Base-by-base conservation (phyloP, 306 rosid genomes). In the Betula pendula region DNA sequence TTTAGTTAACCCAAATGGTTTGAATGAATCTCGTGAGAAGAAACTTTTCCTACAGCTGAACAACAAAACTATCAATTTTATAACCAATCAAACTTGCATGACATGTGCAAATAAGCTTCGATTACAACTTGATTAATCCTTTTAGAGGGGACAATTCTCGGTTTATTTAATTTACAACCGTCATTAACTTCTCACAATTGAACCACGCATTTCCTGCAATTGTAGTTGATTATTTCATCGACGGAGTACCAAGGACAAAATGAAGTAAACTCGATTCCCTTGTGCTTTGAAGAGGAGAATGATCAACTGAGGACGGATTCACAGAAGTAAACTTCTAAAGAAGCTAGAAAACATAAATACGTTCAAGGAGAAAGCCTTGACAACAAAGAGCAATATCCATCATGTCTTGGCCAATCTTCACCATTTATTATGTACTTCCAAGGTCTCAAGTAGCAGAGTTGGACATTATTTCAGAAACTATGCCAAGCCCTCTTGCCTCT, bases 401-500 rank as follows among this genome's bases (percentile, higher is more conserved):
- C 77, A 60, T 17, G 58, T 20, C 42, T 55, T 4, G 52, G 48
- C 66, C 19, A 47, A 62, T 75, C 60, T 66, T 31, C 38, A 79
- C 48, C 6, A 1, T 38, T 76, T 69, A 75, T 68, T 50, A 76
- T 31, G 44, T 51, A 48, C 49, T 66, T 68, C 81, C 66, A 51
- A 45, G 75, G 25, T 1, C 9, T 68, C 71, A 19, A 60, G 42
- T 33, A 29, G 68, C 33, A 14, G 76, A 31, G 33, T 43, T 31
- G 44, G 53, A 27, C 40, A 77, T 58, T n/a, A 27, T 69, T 58
- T 50, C 12, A 45, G 31, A 47, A 56, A 27, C 66, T 81, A 92
- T 73, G 80, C 65, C 77, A 63, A 80, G 56, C 94, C 85, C 5
- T 51, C 80, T 56, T 82, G 90, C 78, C 85, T 85, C 80, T 91